Base-by-base conservation (phyloP, 1,139 yeast genomes). In the Pichia sp. region DNA sequence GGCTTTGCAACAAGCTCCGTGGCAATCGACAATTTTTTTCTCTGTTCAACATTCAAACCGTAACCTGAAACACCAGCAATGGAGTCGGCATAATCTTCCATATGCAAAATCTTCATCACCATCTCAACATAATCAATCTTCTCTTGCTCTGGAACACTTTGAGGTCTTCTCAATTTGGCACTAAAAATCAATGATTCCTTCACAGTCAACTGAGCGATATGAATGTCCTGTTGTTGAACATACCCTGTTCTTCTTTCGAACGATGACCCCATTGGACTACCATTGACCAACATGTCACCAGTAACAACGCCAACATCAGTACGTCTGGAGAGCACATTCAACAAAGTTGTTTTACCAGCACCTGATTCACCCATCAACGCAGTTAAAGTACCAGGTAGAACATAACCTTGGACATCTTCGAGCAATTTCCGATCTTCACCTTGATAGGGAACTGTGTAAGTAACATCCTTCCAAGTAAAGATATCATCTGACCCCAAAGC, bases 341-440 rank as follows among this genome's bases (percentile, higher is more conserved):
- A 63, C 37, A 76, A 54, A 1, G 83, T 76, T 1, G 84, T 75
- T 52, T 77, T 77, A 54, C 84, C 84, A 28, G 83, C 81, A 48
- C 84, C 84, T 8, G 82, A 75, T 49, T 74, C 81, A 38, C 84
- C 83, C 81, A 77, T 75, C 33, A 77, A 54, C 4, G 77, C 77
- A 31, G 77, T 72, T 46, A 72, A 54, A 1, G 69, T 67, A 30
- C 80, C 80, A 3, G 80, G 78, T 32, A 62, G 59, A 51, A 73
- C 72, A 47, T 59, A 74, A 15, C 81, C 82, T 48, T 72, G 71
- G 32, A 75, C 64, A 45, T 64, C 55, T 44, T 71, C 70, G 42
- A 75, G 60, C 23, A 74, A 52, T 42, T 60, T 60, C 50, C 67
- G 55, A 5, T 49, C 37, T 61, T 31, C 27, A 22, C 45, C 45